Evolutionary conservation across 1,284 basidiomycete species (phyloP).

Genomic region (Heimioporus punctisporus): DNA sequence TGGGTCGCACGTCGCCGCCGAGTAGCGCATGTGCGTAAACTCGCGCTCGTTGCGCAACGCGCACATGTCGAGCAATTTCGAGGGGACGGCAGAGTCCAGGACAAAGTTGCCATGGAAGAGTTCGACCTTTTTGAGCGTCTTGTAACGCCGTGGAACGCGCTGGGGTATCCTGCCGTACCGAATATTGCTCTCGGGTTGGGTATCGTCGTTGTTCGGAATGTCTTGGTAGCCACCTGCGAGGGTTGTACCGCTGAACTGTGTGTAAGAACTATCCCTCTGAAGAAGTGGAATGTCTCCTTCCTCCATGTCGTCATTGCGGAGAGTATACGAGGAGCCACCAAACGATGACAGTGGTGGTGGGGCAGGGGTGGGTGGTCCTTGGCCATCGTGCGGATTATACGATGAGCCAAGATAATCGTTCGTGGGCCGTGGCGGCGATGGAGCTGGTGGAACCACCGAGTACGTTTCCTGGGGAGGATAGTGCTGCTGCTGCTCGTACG

Average conservation of each 20-base stretch:
- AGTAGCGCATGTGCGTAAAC: slow-evolving; percentile 95
- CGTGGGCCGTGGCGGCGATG: slow-evolving; percentile 25
- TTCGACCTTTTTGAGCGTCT: slow-evolving; percentile 89
- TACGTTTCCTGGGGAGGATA: slow-evolving; percentile 23
- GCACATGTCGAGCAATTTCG: slow-evolving; percentile 84
- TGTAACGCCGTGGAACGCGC: slow-evolving; percentile 83
- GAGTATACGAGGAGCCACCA: too few species aligned
- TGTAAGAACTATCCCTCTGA: slow-evolving; percentile 41
- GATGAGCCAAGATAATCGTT: slow-evolving; percentile 26
- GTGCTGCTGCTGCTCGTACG: slow-evolving; percentile 32
- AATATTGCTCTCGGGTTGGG: slow-evolving; percentile 54
- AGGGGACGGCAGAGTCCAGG: slow-evolving; percentile 84
- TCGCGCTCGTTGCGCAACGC: slow-evolving; percentile 79
- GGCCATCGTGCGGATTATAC: slow-evolving; percentile 29
- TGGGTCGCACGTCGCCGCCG: slow-evolving; percentile 92
- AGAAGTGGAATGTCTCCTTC: slow-evolving; percentile 69
- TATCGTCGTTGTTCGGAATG: slow-evolving; percentile 38
- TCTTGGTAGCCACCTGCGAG: slow-evolving; percentile 49
- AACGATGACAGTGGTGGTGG: too few species aligned
- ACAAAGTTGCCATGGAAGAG: slow-evolving; percentile 94
- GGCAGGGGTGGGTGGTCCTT: too few species aligned
- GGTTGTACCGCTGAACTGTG: slow-evolving; percentile 18
- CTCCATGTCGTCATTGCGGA: slow-evolving; percentile 29
- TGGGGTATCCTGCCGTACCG: slow-evolving; percentile 88
- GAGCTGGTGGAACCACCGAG: slow-evolving; percentile 3